Conservation (phyloP, 2,329 filamentous ascomycete species). For the Fusarium sp. region DNA sequence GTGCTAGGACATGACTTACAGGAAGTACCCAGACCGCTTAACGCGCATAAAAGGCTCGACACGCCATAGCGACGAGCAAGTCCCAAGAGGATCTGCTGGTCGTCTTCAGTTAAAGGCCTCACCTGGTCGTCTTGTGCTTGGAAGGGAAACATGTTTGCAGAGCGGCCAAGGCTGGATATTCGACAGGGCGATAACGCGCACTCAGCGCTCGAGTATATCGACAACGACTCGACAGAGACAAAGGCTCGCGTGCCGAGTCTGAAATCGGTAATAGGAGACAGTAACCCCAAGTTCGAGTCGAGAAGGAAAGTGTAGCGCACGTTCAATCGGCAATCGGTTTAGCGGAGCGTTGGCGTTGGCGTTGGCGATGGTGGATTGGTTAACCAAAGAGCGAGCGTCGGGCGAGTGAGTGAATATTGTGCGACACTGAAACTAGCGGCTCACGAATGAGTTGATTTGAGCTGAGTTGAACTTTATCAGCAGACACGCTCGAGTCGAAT, state of each 20-base stretch:
- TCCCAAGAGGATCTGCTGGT: slow-evolving; percentile 50
- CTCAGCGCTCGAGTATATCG: slow-evolving; percentile 36
- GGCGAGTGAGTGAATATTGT: slow-evolving; percentile 7
- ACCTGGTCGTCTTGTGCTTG: slow-evolving; percentile 49
- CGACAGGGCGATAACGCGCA: slow-evolving; percentile 37
- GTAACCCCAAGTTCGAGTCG: slow-evolving; percentile 4
- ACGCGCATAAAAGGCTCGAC: slow-evolving; percentile 50
- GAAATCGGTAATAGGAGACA: slow-evolving; percentile 26
- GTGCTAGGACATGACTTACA: slow-evolving; percentile 46
- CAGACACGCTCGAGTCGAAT: slow-evolving; percentile 22
- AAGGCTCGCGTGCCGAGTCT: slow-evolving; percentile 4
- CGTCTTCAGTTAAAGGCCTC: slow-evolving; percentile 51
- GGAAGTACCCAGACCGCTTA: slow-evolving; percentile 49
- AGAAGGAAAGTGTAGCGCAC: background rate
- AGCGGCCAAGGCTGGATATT: slow-evolving; percentile 16
- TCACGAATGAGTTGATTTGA: slow-evolving; percentile 1
- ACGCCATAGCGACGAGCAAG: slow-evolving; percentile 53
- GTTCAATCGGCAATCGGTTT: slow-evolving; percentile 10
- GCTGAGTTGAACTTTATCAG: background rate
- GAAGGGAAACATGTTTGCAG: slow-evolving; percentile 49
- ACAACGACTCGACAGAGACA: slow-evolving; percentile 13
- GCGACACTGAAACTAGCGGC: slow-evolving; percentile 11
- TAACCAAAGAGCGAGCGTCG: slow-evolving; percentile 29
- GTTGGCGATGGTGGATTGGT: slow-evolving; percentile 8
- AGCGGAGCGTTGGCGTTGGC: slow-evolving; percentile 16